These are phyloP conservation scores for Aotearoamyces nothofagi DNA, from an alignment of 2,329 filamentous ascomycete genomes.

Conservation along the genomic window DNA sequence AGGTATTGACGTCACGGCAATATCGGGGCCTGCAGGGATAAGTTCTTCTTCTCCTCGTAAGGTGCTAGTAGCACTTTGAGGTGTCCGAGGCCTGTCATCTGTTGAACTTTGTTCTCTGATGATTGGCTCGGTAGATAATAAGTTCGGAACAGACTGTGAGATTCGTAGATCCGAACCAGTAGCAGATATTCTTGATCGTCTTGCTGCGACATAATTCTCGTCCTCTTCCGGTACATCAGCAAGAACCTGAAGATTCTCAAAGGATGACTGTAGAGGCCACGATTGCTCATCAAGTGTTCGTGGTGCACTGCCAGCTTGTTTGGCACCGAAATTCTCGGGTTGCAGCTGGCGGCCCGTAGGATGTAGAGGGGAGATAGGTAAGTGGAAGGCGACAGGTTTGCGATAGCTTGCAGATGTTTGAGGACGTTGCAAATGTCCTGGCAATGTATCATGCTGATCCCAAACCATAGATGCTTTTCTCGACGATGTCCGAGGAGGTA, in stretches of 20 bases:
- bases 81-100: background rate
- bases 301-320: background rate
- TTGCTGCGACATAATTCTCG: conserved; percentile 23
- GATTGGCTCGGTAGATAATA: conserved; percentile 5
- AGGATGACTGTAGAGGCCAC: conserved; percentile 25
- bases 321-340: background rate
- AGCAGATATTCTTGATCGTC: conserved; percentile 13
- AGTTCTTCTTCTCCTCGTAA: background rate
- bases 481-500: conserved; percentile 39
- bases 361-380: conserved; percentile 8
- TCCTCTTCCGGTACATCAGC: conserved; percentile 50
- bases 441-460: conserved; percentile 25
- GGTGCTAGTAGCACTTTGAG: background rate
- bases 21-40: background rate
- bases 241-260: conserved; percentile 20
- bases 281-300: conserved; percentile 27
- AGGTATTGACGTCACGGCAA: background rate
- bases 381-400: conserved; percentile 26
- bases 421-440: conserved; percentile 25
- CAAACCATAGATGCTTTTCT: conserved; percentile 29
- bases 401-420: conserved; percentile 29
- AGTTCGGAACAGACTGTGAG: conserved; percentile 16
- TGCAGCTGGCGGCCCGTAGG: background rate
- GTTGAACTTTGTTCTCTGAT: background rate
- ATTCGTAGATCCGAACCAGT: conserved; percentile 13